Conservation (phyloP, 805 yeast genomes). For the Wickerhamiella lipophila region DNA sequence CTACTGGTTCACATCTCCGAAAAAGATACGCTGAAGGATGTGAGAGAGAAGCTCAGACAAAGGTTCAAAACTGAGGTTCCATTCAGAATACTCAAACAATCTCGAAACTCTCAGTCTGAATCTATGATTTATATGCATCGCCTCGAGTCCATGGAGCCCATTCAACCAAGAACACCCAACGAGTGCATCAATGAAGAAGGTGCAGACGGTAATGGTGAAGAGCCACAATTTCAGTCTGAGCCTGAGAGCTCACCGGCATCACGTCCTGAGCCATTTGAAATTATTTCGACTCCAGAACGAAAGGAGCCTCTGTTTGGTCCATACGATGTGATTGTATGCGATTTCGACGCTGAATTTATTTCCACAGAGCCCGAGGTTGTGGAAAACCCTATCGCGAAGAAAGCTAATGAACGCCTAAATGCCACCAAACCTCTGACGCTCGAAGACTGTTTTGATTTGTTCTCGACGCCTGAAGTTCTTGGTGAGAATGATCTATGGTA, state of each 20-base stretch:
- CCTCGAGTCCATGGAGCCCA: neutral
- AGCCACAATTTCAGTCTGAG: neutral
- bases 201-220: neutral
- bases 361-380: slow-evolving; percentile 1
- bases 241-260: neutral
- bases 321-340: slow-evolving; percentile 15
- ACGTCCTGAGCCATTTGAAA: slow-evolving; percentile 4
- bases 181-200: neutral
- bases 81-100: neutral
- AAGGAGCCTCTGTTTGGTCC: neutral
- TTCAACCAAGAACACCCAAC: neutral
- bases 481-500: slow-evolving; percentile 89
- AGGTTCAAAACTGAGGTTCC: neutral
- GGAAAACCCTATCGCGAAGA: slow-evolving; percentile 16
- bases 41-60: slow-evolving; percentile 3
- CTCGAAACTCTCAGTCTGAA: neutral
- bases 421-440: slow-evolving; percentile 37
- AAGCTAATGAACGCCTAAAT: slow-evolving; percentile 19
- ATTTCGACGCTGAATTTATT: slow-evolving; percentile 9
- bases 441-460: slow-evolving; percentile 60
- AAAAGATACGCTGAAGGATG: slow-evolving; percentile 32
- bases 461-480: slow-evolving; percentile 70
- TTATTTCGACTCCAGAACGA: slow-evolving; percentile 4
- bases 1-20: slow-evolving; percentile 48
- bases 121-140: slow-evolving; percentile 5